Evolutionary conservation across 768 basidiomycete species (phyloP).

Genomic region (Termitomyces sp.): DNA sequence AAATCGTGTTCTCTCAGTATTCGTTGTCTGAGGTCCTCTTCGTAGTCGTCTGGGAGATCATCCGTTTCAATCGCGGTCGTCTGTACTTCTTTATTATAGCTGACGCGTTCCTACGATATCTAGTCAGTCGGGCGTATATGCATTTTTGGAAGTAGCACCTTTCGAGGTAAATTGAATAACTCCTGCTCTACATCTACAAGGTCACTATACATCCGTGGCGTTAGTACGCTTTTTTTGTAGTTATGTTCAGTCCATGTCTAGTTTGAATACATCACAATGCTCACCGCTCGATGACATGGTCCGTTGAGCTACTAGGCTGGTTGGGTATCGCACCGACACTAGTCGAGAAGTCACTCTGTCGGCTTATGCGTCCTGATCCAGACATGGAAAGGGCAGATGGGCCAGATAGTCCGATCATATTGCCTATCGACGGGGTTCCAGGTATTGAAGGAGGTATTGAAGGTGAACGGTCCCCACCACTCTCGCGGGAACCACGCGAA

Average conservation of each 20-base stretch:
- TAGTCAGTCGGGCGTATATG: not conserved
- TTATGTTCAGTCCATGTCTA: not conserved
- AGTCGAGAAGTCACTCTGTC: slow-evolving; percentile 58
- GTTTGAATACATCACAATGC: slow-evolving; percentile 14
- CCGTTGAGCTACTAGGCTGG: slow-evolving; percentile 50
- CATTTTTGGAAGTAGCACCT: slow-evolving; percentile 36
- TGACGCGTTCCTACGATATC: slow-evolving; percentile 57
- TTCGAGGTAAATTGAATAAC: slow-evolving; percentile 83
- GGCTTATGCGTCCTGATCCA: slow-evolving; percentile 59
- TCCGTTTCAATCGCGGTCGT: slow-evolving; percentile 64
- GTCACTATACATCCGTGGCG: slow-evolving; percentile 63
- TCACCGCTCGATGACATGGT: slow-evolving; percentile 67
- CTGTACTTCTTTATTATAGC: slow-evolving; percentile 83
- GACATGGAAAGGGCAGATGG: slow-evolving; percentile 29
- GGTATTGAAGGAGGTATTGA: slow-evolving; percentile 72
- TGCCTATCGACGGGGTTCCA: slow-evolving; percentile 54
- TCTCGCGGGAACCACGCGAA: slow-evolving; percentile 41
- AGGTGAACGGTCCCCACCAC: slow-evolving; percentile 62
- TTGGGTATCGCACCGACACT: slow-evolving; percentile 42
- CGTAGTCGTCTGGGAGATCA: slow-evolving; percentile 35
- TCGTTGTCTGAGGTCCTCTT: slow-evolving; percentile 73
- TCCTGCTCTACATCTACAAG: slow-evolving; percentile 89
- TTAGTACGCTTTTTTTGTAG: slow-evolving; percentile 42
- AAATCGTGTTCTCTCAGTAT: slow-evolving; percentile 61
- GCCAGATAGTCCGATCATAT: slow-evolving; percentile 28